phyloP scores from a whole-genome alignment of 345 rosid genomes.

The Pugionium dolabratum region DNA sequence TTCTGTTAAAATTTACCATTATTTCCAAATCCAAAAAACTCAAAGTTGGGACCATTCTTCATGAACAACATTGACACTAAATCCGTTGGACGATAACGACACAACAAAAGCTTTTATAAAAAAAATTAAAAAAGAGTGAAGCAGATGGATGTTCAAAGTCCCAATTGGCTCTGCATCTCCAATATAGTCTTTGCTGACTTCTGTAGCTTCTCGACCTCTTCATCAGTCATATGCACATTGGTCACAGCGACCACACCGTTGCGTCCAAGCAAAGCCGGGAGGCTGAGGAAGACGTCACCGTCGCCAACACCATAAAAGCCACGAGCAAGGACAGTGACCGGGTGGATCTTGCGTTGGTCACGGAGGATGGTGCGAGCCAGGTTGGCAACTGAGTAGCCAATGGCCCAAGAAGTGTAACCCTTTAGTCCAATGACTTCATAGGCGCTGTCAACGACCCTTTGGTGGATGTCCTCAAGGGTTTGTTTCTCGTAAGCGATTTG shows the following conservation, averaged over 20 bases:
- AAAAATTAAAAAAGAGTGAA: not conserved
- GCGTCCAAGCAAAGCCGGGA: conserved; percentile 77
- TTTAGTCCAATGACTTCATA: conserved; percentile 82
- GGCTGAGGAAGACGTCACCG: conserved; percentile 81
- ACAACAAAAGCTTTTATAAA: not conserved
- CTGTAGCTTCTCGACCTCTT: conserved; percentile 59
- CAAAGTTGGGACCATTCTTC: not conserved
- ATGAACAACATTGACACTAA: not conserved
- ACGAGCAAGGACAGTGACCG: conserved; percentile 81
- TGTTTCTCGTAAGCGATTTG: conserved; percentile 77
- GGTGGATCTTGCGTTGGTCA: conserved; percentile 91
- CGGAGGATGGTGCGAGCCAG: conserved; percentile 70
- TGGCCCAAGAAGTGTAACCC: conserved; percentile 99
- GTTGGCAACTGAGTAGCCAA: conserved; percentile 86
- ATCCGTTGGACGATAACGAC: not conserved
- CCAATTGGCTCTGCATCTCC: conserved; percentile 72
- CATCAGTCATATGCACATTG: conserved; percentile 72
- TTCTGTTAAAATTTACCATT: not conserved
- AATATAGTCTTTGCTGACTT: conserved; percentile 68
- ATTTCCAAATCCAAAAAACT: not conserved
- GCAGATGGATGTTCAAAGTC: conserved; percentile 39
- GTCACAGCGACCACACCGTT: conserved; percentile 78
- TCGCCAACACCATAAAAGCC: conserved; percentile 76
- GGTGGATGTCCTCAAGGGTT: conserved; percentile 75
- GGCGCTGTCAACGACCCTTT: conserved; percentile 63